Evolutionary conservation across 2,329 filamentous ascomycete genomes (phyloP).

Genomic region (Aspergillus melleus): DNA sequence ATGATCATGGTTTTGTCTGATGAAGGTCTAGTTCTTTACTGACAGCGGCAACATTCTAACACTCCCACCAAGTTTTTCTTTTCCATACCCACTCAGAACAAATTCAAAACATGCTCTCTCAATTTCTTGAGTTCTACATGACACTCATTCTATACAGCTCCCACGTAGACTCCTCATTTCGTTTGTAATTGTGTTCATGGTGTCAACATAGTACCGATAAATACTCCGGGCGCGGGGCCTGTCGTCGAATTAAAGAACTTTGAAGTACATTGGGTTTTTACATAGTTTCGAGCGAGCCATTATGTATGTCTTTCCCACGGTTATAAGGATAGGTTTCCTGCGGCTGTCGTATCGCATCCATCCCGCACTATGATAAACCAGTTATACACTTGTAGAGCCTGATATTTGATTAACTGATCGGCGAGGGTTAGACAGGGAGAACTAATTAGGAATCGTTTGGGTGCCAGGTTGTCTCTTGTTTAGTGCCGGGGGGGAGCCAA

Average conservation of each 20-base stretch:
- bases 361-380: not conserved
- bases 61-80: not conserved
- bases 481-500: conserved; percentile 78
- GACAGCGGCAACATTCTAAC: conserved; percentile 59
- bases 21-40: conserved; percentile 67
- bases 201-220: no score
- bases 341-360: no score
- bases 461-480: conserved; percentile 82
- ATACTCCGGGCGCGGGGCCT: no score
- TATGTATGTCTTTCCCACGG: not conserved
- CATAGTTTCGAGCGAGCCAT: not conserved
- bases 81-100: not conserved
- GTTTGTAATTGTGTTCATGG: no score
- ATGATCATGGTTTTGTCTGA: conserved; percentile 36
- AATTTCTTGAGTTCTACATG: no score
- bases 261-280: not conserved
- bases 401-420: not conserved
- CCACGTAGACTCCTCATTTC: no score
- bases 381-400: not conserved
- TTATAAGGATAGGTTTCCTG: not conserved
- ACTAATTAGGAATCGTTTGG: conserved; percentile 42
- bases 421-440: conserved; percentile 11
- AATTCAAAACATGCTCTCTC: no score
- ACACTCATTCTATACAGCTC: not conserved
- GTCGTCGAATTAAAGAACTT: not conserved